Percentiles rank a stretch among this genome's conserved stretches.
These are phyloP conservation scores for Diaporthe australafricana DNA, from an alignment of 2,329 filamentous ascomycete species.

Conservation along the genomic window DNA sequence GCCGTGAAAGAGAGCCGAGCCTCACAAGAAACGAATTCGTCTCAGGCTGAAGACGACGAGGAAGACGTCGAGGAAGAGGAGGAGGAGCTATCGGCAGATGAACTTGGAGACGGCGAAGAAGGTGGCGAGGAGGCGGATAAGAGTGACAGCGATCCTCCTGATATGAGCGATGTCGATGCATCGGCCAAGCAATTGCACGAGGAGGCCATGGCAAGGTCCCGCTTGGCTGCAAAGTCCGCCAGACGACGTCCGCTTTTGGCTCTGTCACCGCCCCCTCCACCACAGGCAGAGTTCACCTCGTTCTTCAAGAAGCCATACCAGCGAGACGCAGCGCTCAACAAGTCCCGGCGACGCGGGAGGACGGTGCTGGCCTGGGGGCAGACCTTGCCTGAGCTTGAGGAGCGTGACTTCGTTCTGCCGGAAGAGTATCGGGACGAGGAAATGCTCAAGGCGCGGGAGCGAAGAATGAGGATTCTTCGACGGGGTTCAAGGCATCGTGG, in stretches of 20 bases:
- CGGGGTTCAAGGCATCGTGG: conserved; percentile 35
- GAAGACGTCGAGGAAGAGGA: conserved; percentile 51
- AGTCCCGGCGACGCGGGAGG: conserved; percentile 75
- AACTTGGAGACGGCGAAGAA: conserved; percentile 41
- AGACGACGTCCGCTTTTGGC: conserved; percentile 45
- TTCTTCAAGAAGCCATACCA: conserved; percentile 87
- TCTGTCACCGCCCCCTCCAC: conserved; percentile 47
- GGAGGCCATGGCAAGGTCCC: conserved; percentile 71
- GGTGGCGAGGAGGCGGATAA: conserved; percentile 44
- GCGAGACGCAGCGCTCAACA: conserved; percentile 82
- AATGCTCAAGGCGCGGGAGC: conserved; percentile 67
- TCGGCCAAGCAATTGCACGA: conserved; percentile 80
- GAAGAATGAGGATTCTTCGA: conserved; percentile 71
- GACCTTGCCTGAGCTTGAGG: conserved; percentile 77
- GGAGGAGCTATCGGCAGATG: conserved; percentile 42
- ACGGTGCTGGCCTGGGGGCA: conserved; percentile 85
- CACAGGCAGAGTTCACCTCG: conserved; percentile 78
- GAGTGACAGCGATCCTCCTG: conserved; percentile 65
- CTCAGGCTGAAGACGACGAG: conserved; percentile 37
- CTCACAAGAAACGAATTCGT: conserved; percentile 38
- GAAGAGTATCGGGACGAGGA: conserved; percentile 70
- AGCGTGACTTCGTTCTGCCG: conserved; percentile 81
- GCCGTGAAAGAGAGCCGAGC: conserved; percentile 57
- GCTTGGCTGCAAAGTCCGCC: conserved; percentile 49
- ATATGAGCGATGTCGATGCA: conserved; percentile 78